Evolutionary conservation across 257 asterid species (phyloP).

Genomic region (Nyctanthes arbortristis): DNA sequence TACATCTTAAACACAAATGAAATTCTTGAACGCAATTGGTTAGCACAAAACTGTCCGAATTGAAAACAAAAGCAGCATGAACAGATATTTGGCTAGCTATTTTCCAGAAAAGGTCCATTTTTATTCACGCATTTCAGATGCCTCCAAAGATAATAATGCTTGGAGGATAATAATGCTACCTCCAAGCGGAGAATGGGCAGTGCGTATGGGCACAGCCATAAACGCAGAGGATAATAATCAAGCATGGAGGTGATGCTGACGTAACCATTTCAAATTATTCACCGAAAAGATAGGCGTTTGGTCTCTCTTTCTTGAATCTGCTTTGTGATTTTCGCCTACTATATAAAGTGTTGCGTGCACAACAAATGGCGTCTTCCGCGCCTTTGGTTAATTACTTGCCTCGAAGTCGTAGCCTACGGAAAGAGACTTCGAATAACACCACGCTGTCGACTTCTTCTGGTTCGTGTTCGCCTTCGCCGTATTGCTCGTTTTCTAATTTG

Average conservation of each 20-base stretch:
- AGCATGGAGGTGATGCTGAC: neutral
- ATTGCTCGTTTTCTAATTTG: constrained; percentile 25
- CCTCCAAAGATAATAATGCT: neutral
- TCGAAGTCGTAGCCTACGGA: constrained; percentile 27
- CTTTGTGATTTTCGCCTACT: constrained; percentile 20
- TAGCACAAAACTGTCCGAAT: too few species aligned
- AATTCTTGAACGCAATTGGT: too few species aligned
- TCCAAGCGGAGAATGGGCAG: constrained; percentile 36
- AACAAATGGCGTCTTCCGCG: constrained; percentile 40
- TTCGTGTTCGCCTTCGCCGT: constrained; percentile 35
- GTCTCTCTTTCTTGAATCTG: constrained; percentile 13
- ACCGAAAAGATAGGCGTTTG: neutral
- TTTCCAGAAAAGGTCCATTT: too few species aligned
- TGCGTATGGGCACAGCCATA: constrained; percentile 21
- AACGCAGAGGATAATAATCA: constrained; percentile 26
- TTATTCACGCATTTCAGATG: too few species aligned
- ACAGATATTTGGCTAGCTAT: neutral
- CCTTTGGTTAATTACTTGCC: constrained; percentile 33
- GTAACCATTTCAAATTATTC: constrained; percentile 10
- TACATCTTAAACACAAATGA: too few species aligned
- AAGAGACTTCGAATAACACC: constrained; percentile 20
- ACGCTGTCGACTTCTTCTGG: constrained; percentile 25
- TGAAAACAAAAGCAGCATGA: too few species aligned
- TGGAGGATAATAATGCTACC: constrained; percentile 18
- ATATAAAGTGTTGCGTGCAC: constrained; percentile 37